phyloP scores from a whole-genome alignment of 805 yeast genomes.

The Myxozyma neglecta region DNA sequence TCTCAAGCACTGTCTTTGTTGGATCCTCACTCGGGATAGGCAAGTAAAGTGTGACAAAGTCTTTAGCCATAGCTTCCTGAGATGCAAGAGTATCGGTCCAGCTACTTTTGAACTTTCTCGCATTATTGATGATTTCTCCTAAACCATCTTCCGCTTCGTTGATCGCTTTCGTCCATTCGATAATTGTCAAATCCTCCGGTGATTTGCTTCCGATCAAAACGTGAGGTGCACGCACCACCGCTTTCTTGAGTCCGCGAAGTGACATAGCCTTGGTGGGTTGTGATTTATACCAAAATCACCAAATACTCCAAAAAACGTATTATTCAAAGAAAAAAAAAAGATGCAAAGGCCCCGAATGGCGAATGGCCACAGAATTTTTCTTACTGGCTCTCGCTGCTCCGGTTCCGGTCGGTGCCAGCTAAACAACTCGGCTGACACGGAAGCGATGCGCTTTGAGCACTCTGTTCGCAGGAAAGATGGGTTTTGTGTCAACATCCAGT shows the following conservation, averaged over 20 bases:
- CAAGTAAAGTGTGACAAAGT: slow-evolving; percentile 32
- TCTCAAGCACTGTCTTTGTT: slow-evolving; percentile 36
- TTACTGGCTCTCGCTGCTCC: background rate
- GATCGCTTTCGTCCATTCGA: slow-evolving; percentile 42
- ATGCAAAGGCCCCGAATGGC: no score
- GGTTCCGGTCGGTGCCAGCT: background rate
- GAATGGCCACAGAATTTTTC: background rate
- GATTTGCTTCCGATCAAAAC: slow-evolving; percentile 40
- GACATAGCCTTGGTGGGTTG: slow-evolving; percentile 23
- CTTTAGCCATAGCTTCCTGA: slow-evolving; percentile 31
- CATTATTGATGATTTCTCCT: slow-evolving; percentile 33
- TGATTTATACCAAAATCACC: no score
- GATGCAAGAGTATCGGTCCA: slow-evolving; percentile 34
- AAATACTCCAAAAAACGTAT: no score
- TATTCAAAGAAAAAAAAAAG: no score
- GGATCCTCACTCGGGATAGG: slow-evolving; percentile 38
- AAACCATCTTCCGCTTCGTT: slow-evolving; percentile 39
- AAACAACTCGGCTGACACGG: slow-evolving; percentile 4
- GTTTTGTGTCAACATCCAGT: background rate
- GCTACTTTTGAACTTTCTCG: slow-evolving; percentile 32
- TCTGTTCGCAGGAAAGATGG: background rate
- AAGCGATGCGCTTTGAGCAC: background rate
- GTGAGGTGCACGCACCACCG: slow-evolving; percentile 42
- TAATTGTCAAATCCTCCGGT: slow-evolving; percentile 39
- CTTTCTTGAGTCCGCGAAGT: slow-evolving; percentile 42